phyloP scores from a whole-genome alignment of 768 basidiomycete species.

The Tricholoma sp. region DNA sequence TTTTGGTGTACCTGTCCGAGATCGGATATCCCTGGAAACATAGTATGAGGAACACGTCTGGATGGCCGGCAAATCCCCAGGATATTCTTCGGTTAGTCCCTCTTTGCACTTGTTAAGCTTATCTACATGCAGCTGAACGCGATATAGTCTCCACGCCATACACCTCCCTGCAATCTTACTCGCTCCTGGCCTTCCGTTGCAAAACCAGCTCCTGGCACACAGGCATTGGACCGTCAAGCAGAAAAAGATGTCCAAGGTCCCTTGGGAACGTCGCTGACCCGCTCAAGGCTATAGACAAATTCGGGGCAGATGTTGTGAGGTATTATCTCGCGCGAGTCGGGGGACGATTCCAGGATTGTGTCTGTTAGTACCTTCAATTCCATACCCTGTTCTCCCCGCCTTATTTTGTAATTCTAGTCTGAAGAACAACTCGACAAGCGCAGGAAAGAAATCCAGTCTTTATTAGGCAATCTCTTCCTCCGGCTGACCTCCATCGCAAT shows the following conservation, averaged over 20 bases:
- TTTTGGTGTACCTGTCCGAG: no score
- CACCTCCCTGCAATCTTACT: constrained; percentile 84
- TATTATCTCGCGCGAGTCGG: constrained; percentile 79
- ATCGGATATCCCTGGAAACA: constrained; percentile 47
- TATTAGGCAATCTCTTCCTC: constrained; percentile 74
- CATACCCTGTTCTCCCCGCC: no score
- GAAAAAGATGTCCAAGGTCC: constrained; percentile 88
- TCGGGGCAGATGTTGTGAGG: constrained; percentile 69
- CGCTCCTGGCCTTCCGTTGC: constrained; percentile 40
- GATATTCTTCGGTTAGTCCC: constrained; percentile 70
- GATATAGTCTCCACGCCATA: constrained; percentile 72
- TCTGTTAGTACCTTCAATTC: constrained; percentile 42
- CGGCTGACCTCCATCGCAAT: constrained; percentile 61
- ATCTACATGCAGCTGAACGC: not conserved
- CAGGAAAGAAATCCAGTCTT: constrained; percentile 49
- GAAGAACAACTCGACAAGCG: constrained; percentile 63
- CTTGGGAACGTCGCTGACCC: constrained; percentile 86
- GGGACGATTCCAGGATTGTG: constrained; percentile 70
- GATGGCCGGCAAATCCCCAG: constrained; percentile 83
- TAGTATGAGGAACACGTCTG: constrained; percentile 11
- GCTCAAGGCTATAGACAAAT: constrained; percentile 59
- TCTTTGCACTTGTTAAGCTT: not conserved
- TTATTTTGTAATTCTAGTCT: constrained; percentile 37
- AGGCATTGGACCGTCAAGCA: constrained; percentile 86
- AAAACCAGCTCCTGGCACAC: constrained; percentile 36